Percentiles rank a stretch among this genome's conserved stretches.
phyloP scores from a whole-genome alignment of 306 rosid genomes.

The Corylus heterophylla region DNA sequence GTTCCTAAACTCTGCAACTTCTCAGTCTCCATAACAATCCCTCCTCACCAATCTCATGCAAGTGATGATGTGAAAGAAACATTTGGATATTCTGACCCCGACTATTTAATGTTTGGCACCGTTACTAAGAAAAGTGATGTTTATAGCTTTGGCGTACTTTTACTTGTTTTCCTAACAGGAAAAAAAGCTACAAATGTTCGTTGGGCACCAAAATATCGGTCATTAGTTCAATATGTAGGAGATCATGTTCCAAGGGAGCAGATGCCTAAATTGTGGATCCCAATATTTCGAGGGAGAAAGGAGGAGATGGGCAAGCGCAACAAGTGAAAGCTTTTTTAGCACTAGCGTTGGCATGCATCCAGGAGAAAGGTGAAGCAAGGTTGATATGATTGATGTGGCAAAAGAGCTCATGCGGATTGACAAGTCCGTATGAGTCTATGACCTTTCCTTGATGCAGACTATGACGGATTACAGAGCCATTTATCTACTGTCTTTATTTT shows the following conservation, averaged over 20 bases:
- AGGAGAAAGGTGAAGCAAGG: not conserved
- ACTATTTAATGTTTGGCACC: not conserved
- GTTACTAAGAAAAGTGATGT: not conserved
- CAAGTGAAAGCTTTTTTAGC: not conserved
- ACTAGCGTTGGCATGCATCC: not conserved
- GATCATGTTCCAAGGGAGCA: not conserved
- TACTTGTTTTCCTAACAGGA: too few species aligned
- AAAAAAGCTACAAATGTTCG: too few species aligned
- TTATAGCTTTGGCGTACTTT: not conserved
- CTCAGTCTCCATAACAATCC: not conserved
- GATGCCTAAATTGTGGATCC: not conserved
- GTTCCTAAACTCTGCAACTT: slow-evolving; percentile 1
- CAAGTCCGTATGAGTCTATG: too few species aligned
- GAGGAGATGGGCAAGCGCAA: not conserved
- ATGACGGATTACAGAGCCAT: too few species aligned
- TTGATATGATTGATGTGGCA: not conserved
- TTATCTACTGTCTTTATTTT: too few species aligned
- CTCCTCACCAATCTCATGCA: not conserved
- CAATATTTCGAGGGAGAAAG: not conserved
- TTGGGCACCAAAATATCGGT: too few species aligned
- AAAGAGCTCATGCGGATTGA: not conserved
- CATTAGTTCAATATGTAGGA: too few species aligned
- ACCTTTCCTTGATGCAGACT: too few species aligned
- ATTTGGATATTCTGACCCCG: not conserved
- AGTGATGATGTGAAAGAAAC: not conserved